phyloP scores from a whole-genome alignment of 1,284 basidiomycete genomes.

The Cutaneotrichosporon cyanovorans region DNA sequence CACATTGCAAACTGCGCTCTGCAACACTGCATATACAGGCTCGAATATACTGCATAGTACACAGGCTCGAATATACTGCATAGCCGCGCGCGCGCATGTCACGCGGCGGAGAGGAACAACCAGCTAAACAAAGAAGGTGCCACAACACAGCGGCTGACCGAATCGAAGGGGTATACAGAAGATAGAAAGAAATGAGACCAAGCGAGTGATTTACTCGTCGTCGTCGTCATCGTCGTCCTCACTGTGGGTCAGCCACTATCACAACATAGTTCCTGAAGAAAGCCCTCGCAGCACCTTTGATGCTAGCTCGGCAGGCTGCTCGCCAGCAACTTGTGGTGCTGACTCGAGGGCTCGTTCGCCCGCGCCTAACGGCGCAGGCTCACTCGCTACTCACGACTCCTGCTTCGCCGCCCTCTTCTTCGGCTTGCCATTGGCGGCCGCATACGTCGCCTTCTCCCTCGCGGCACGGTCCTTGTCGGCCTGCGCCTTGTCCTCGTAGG shows the following conservation, averaged over 20 bases:
- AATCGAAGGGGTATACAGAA: neutral
- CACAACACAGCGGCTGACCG: no score
- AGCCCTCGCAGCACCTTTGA: no score
- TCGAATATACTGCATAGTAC: no score
- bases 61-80: slow-evolving; percentile 7
- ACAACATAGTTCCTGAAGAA: no score
- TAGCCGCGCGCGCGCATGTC: slow-evolving; percentile 2
- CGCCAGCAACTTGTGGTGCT: no score
- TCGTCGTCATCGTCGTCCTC: slow-evolving; percentile 8
- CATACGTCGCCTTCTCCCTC: slow-evolving; percentile 52
- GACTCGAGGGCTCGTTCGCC: no score
- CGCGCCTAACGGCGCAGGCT: no score
- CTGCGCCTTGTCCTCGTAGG: slow-evolving; percentile 80
- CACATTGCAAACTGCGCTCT: no score
- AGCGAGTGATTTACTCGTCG: neutral
- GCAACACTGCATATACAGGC: no score
- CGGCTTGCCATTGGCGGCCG: slow-evolving; percentile 47
- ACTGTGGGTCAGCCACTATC: neutral
- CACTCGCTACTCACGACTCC: neutral
- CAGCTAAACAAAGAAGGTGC: slow-evolving; percentile 1
- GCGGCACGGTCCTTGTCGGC: slow-evolving; percentile 69
- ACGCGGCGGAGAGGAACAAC: neutral
- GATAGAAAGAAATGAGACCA: neutral
- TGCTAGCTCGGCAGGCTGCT: no score
- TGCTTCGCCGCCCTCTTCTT: slow-evolving; percentile 20